phyloP scores from a whole-genome alignment of 495 filamentous ascomycete genomes.

The Hypoxylon fragiforme region DNA sequence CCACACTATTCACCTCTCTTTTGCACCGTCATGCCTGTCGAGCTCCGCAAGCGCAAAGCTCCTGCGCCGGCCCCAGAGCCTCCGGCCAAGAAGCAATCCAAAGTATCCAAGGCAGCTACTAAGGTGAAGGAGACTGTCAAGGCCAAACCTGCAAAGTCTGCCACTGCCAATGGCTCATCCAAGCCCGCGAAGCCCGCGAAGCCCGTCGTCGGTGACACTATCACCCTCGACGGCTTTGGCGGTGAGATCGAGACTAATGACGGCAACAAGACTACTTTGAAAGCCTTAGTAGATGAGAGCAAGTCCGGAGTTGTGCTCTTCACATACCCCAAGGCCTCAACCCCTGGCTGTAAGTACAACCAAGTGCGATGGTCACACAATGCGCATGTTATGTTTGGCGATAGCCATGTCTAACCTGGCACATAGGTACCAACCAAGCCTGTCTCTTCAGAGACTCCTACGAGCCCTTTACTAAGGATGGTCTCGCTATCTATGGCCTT shows the following conservation, averaged over 20 bases:
- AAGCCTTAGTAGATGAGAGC: constrained; percentile 77
- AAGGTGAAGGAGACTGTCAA: constrained; percentile 52
- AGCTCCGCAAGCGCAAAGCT: constrained; percentile 78
- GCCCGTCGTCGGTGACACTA: constrained; percentile 50
- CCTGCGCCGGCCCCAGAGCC: constrained; percentile 57
- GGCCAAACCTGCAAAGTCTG: constrained; percentile 41
- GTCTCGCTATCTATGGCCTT: constrained; percentile 85
- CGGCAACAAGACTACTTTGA: constrained; percentile 73
- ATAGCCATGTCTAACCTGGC: constrained; percentile 32
- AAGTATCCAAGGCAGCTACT: constrained; percentile 45
- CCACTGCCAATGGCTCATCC: constrained; percentile 39
- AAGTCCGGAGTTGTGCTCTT: constrained; percentile 87
- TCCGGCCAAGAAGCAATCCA: constrained; percentile 56
- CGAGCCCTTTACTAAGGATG: constrained; percentile 72
- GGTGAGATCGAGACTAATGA: constrained; percentile 85
- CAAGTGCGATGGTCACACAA: constrained; percentile 3
- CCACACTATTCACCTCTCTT: constrained; percentile 18
- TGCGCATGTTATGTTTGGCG: not conserved
- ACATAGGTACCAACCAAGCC: constrained; percentile 83
- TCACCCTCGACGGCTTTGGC: constrained; percentile 74
- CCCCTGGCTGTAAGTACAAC: constrained; percentile 82
- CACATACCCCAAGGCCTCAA: constrained; percentile 94
- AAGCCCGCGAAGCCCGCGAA: constrained; percentile 41
- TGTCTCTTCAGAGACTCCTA: constrained; percentile 90
- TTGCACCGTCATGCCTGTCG: constrained; percentile 52